Base-by-base conservation (phyloP, 1,284 basidiomycete genomes). In the Lignosus rhinocerotis region DNA sequence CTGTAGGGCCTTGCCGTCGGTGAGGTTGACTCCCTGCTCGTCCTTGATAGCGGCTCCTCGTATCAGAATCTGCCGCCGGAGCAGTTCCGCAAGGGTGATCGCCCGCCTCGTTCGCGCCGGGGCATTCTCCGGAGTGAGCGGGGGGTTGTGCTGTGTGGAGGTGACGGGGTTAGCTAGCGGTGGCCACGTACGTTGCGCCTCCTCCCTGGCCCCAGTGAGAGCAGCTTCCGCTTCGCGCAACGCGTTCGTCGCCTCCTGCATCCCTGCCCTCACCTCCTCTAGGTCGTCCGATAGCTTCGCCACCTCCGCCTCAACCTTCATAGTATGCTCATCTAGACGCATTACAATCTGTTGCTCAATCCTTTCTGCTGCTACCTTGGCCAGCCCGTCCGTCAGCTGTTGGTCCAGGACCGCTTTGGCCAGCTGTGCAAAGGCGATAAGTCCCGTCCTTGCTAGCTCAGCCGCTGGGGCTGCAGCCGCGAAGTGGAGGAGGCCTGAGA, bases 51-150 rank as follows among this genome's bases (percentile, higher is more conserved):
- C n/a, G n/a, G n/a, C n/a, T n/a, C n/a, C n/a, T n/a, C n/a, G n/a
- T n/a, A n/a, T n/a, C n/a, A n/a, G n/a, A n/a, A n/a, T n/a, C n/a
- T n/a, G n/a, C n/a, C n/a, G n/a, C n/a, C n/a, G n/a, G n/a, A n/a
- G n/a, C n/a, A n/a, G n/a, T n/a, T n/a, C n/a, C n/a, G n/a, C n/a
- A n/a, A n/a, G n/a, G n/a, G n/a, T n/a, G n/a, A n/a, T n/a, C n/a
- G 11, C 49, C 1, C 50, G 49, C 1, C 50, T 49, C 14, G 43
- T 44, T 3, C 49, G 49, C 31, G 34, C 30, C 1, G 55, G 55
- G 33, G 55, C 55, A n/a, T 42, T 25, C 2, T 56, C 55, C 9
- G 47, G 42, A 14, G 55, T 51, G 17, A 51, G 43, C n/a, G 2
- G 30, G 34, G 16, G 25, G 55, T 19, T 43, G 33, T 31, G 51